A percentile compares a stretch with the other conserved stretches of the same genome.
Conservation (phyloP, 441 rosid genomes). For the Cnidoscolus chayamansa region DNA sequence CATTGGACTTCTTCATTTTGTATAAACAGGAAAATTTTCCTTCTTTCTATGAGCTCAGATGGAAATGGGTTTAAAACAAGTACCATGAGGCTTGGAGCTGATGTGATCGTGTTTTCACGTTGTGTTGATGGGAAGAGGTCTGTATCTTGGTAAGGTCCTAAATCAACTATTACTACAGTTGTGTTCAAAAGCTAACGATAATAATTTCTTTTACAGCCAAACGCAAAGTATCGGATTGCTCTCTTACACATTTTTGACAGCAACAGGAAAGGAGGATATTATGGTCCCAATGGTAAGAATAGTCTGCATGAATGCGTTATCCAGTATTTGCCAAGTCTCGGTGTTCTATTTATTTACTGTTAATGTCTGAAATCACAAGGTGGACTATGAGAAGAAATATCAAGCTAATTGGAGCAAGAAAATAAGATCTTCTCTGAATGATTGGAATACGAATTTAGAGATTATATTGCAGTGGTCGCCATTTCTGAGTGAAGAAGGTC, state of each 20-base stretch:
- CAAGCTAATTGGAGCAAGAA: constrained; percentile 40
- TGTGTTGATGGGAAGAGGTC: constrained; percentile 50
- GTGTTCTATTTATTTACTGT: neutral
- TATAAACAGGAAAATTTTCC: neutral
- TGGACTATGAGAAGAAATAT: constrained; percentile 54
- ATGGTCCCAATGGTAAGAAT: constrained; percentile 68
- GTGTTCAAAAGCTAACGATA: neutral
- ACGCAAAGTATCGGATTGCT: constrained; percentile 68
- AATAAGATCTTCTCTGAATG: constrained; percentile 39
- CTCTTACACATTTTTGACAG: constrained; percentile 57
- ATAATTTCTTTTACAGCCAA: constrained; percentile 27
- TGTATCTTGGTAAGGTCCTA: neutral
- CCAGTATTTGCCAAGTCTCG: neutral
- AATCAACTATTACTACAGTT: neutral
- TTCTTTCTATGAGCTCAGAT: constrained; percentile 37
- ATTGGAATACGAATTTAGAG: constrained; percentile 47
- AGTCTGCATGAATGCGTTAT: neutral
- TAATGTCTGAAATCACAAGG: constrained; percentile 26
- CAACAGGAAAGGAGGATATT: constrained; percentile 63
- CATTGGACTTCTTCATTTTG: neutral
- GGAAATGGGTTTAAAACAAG: constrained; percentile 85
- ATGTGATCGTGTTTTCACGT: constrained; percentile 68
- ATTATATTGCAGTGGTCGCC: constrained; percentile 69
- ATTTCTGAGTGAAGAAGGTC: constrained; percentile 38
- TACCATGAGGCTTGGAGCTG: constrained; percentile 87